Conservation (phyloP, 2,329 filamentous ascomycete genomes). For the Drechslera avenae region DNA sequence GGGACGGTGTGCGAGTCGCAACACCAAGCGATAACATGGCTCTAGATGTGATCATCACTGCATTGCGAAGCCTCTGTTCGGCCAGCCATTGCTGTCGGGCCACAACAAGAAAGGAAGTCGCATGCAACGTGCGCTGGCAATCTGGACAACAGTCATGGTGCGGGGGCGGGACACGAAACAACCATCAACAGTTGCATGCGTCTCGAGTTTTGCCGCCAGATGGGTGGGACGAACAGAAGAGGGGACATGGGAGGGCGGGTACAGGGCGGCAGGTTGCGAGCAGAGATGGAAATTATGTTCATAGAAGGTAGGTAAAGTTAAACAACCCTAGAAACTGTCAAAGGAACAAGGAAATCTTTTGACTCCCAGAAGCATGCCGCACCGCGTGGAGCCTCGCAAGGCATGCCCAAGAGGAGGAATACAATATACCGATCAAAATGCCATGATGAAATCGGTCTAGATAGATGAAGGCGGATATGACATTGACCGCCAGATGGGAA, state of each 20-base stretch:
- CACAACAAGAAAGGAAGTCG: not conserved
- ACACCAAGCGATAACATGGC: conserved; percentile 1
- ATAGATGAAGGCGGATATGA: conserved; percentile 20
- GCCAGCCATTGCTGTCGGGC: not conserved
- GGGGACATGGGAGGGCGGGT: not conserved
- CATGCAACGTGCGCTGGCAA: not conserved
- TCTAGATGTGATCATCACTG: conserved; percentile 7
- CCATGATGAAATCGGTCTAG: conserved; percentile 39
- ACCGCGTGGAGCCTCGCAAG: conserved; percentile 21
- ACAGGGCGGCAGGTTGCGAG: not conserved
- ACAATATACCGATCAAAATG: conserved; percentile 41
- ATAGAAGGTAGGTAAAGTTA: conserved; percentile 34
- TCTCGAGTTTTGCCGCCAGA: not conserved
- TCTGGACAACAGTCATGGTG: not conserved
- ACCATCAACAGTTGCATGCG: not conserved
- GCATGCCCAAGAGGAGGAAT: conserved; percentile 27
- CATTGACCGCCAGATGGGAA: conserved; percentile 17
- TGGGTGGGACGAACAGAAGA: not conserved
- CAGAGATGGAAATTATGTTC: conserved; percentile 38
- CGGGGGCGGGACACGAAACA: not conserved
- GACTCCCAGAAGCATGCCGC: conserved; percentile 26
- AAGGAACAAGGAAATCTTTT: conserved; percentile 28
- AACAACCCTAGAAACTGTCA: conserved; percentile 17
- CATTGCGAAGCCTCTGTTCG: conserved; percentile 1
- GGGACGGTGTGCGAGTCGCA: conserved; percentile 10